Evolutionary conservation across 148 eudicot genomes (phyloP), one percentile per base, ranked within the genome.

Genomic region (Silene latifolia): DNA sequence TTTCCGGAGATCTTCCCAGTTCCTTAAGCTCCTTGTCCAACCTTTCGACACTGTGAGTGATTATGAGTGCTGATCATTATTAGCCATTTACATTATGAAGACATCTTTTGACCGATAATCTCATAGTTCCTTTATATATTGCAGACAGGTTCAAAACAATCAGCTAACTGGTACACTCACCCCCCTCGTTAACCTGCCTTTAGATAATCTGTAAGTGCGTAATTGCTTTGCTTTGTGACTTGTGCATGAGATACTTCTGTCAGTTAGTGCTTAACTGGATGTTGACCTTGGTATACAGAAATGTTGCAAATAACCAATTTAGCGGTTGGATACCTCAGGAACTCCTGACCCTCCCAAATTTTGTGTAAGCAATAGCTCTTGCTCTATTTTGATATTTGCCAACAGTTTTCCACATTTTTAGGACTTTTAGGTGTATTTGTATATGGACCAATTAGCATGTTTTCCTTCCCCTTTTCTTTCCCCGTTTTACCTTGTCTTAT

Each of bases 271-370:
- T 6, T 71, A n/a, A 71, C 47, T 69, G 53, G 9, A 19, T 8
- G 25, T 63, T 7, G 27, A 62, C 48, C 25, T 58, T 27, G 69
- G 54, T 76, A 59, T 56, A 60, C 91, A 95, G 98, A 83, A 90
- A 95, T 83, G 90, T 95, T 69, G 98, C 98, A 71, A 87, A 90
- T 80, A 95, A 95, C 69, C 79, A 82, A 68, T 95, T 95, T 80
- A 88, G 81, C 61, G 97, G 98, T 72, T 95, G 98, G 98, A 74
- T 95, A 71, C 98, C 98, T 29, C 76, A 79, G 71, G 97, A 87
- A 73, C 90, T 95, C 69, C 84, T 8, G 74, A 87, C 98, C 53
- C 78, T 95, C 75, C 89, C 92, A 48, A 88, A 80, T 59, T 92
- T 95, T 72, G 69, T 82, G 98, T 95, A 87, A 88, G 96, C 71